Conservation (phyloP, 805 yeast species). For the Sungouiella thailandica region DNA sequence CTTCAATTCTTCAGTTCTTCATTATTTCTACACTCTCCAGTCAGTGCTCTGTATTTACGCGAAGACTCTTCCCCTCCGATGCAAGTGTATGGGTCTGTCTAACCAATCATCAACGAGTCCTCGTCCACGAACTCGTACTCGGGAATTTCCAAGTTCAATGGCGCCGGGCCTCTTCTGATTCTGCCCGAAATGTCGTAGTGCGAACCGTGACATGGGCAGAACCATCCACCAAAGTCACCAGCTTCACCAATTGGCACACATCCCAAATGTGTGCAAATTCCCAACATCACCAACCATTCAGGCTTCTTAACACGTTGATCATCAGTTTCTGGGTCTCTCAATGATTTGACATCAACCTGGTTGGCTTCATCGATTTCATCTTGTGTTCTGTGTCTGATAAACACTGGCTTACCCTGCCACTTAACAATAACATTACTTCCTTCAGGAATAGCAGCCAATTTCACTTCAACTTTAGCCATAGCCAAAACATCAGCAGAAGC, state of each 20-base stretch:
- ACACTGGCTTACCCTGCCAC: slow-evolving; percentile 99
- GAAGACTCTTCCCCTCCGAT: no score
- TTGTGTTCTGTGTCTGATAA: slow-evolving; percentile 96
- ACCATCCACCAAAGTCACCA: slow-evolving; percentile 99
- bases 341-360: slow-evolving; percentile 61
- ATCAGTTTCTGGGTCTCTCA: slow-evolving; percentile 95
- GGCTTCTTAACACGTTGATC: slow-evolving; percentile 93
- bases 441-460: slow-evolving; percentile 86
- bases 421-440: slow-evolving; percentile 98
- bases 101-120: slow-evolving; percentile 88
- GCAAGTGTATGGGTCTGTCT: slow-evolving; percentile 18
- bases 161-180: slow-evolving; percentile 99
- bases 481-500: slow-evolving; percentile 99
- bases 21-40: no score
- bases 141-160: slow-evolving; percentile 96
- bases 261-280: slow-evolving; percentile 99
- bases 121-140: slow-evolving; percentile 72
- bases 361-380: slow-evolving; percentile 95
- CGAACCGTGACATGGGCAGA: slow-evolving; percentile 99
- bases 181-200: slow-evolving; percentile 99
- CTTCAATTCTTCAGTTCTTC: no score
- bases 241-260: slow-evolving; percentile 99
- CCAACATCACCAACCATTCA: slow-evolving; percentile 98
- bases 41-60: no score
- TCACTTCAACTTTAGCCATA: slow-evolving; percentile 97